Percentiles rank a stretch among this genome's conserved stretches.
These are phyloP conservation scores for Aspergillus costaricaensis DNA, from an alignment of 2,329 filamentous ascomycete species.

Conservation along the genomic window DNA sequence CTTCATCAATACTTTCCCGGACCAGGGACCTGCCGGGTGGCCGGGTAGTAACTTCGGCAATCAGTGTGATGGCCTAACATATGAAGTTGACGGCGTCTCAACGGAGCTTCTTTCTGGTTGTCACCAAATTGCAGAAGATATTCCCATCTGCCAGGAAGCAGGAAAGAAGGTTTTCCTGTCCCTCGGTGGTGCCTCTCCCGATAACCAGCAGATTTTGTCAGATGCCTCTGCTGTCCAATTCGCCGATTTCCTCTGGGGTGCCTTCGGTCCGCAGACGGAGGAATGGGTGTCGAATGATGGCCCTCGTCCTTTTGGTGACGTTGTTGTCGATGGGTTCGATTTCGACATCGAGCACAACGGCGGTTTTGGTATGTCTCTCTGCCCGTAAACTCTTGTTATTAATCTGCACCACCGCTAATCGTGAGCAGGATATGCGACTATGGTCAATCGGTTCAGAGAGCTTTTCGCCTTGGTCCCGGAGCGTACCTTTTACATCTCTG, in stretches of 20 bases:
- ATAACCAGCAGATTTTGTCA: slow-evolving; percentile 47
- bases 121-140: slow-evolving; percentile 46
- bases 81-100: slow-evolving; percentile 37
- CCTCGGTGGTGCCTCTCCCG: slow-evolving; percentile 47
- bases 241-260: slow-evolving; percentile 53
- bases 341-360: slow-evolving; percentile 48
- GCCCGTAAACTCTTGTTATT: neutral
- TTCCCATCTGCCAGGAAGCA: slow-evolving; percentile 41
- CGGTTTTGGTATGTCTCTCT: slow-evolving; percentile 28
- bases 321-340: slow-evolving; percentile 55
- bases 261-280: slow-evolving; percentile 49
- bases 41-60: slow-evolving; percentile 60
- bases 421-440: slow-evolving; percentile 46
- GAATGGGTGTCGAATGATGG: slow-evolving; percentile 33
- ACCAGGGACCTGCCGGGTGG: slow-evolving; percentile 46
- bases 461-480: slow-evolving; percentile 39
- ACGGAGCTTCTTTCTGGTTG: slow-evolving; percentile 50
- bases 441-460: slow-evolving; percentile 51
- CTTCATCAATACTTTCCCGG: slow-evolving; percentile 59
- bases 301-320: slow-evolving; percentile 52
- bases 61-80: slow-evolving; percentile 50
- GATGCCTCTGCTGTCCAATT: slow-evolving; percentile 47
- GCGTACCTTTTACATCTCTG: slow-evolving; percentile 53
- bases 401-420: neutral
- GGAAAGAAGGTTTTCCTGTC: slow-evolving; percentile 52